phyloP scores from a whole-genome alignment of 179 eudicot species.

The Carnegiea gigantea region DNA sequence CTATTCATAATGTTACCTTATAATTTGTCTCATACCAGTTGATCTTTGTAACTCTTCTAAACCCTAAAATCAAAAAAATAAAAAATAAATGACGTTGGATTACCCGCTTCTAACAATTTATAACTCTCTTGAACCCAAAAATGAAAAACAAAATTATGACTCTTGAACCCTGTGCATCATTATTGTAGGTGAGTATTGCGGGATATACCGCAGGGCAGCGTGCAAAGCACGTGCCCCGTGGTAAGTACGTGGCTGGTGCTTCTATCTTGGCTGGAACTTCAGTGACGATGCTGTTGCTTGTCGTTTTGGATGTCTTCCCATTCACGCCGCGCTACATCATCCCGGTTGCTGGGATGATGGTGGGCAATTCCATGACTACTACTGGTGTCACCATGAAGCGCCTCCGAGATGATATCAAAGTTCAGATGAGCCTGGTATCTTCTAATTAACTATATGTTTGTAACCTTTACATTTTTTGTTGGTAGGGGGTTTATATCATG shows the following conservation, averaged over 20 bases:
- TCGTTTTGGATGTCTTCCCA: conserved; percentile 70
- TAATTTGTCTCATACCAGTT: too few species aligned
- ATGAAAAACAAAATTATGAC: too few species aligned
- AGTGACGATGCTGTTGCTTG: conserved; percentile 64
- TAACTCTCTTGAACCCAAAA: too few species aligned
- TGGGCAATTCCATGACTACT: conserved; percentile 89
- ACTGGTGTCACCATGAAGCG: conserved; percentile 95
- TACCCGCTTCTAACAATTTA: too few species aligned
- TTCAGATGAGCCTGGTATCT: conserved; percentile 64
- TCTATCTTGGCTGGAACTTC: conserved; percentile 77
- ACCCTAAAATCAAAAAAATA: too few species aligned
- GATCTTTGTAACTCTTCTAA: too few species aligned
- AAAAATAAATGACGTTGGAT: too few species aligned
- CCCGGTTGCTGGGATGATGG: conserved; percentile 97
- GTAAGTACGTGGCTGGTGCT: conserved; percentile 71
- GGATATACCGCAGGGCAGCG: conserved; percentile 94
- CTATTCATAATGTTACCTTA: too few species aligned
- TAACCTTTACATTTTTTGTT: too few species aligned
- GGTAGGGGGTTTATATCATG: too few species aligned
- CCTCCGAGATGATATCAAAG: conserved; percentile 79
- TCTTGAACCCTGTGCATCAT: neutral
- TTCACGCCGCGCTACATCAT: conserved; percentile 88
- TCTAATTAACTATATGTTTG: neutral
- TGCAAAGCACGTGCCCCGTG: conserved; percentile 84
- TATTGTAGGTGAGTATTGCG: conserved; percentile 73